Base-by-base conservation (phyloP, 1,139 yeast genomes). In the Taphrina sp. region DNA sequence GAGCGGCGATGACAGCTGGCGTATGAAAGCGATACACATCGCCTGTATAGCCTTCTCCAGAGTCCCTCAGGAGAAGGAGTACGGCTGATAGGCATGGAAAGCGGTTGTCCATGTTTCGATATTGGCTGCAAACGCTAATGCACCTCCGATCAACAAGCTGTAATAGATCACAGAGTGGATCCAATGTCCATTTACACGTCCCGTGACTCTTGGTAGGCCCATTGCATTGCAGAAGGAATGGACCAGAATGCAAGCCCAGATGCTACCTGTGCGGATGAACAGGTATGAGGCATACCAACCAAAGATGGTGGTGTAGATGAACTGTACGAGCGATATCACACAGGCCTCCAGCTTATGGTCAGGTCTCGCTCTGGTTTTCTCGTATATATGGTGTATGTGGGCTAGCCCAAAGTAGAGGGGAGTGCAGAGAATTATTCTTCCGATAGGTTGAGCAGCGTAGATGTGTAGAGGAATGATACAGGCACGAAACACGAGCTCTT, bases 331-430 rank as follows among this genome's bases (percentile, higher is more conserved):
- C 1, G 80, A 73, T 8, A 72, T 69, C 14, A 77, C 45, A 0
- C 64, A 56, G 22, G 77, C 41, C 3, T 81, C 74, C 59, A 73
- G 74, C 54, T 79, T 64, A 17, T 39, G 46, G 5, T 46, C 54
- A 5, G 54, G 26, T 14, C 39, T n/a, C n/a, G 36, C 23, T 8
- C 45, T 41, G 16, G 31, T 19, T 5, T 46, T 22, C 59, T 82
- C 86, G 62, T 75, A 76, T 1, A 82, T 95, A 68, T 92, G 97
- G 67, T 92, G 96, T 17, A 85, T 59, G 69, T 92, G 99, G 0
- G 97, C 96, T n/a, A 87, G 65, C 1, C 96, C 95, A 72, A 92
- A 92, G 61, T 82, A 76, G 19, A 83, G 65, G 0, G 96, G 95
- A 1, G 90, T 76, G 24, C 70, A 68, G 51, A 69, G 65, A 1